Conservation (phyloP, 2,329 filamentous ascomycete species). For the Cercospora brassicicola region DNA sequence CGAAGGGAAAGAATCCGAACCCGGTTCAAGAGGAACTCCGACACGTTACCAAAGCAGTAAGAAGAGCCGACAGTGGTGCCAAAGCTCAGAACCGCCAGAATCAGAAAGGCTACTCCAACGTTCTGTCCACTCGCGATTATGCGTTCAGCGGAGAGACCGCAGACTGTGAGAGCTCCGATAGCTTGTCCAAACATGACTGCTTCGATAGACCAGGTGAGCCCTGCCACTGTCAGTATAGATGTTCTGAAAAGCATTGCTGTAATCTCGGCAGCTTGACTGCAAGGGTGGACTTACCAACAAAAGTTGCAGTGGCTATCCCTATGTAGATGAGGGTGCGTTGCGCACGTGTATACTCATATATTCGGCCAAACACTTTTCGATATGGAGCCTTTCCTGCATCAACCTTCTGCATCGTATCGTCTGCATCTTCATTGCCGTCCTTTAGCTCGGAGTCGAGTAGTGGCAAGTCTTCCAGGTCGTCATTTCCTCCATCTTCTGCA, state of each 20-base stretch:
- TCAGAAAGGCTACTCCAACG: constrained; percentile 60
- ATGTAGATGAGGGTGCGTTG: background rate
- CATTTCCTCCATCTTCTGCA: background rate
- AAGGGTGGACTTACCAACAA: background rate
- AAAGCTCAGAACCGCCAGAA: constrained; percentile 60
- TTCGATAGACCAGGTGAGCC: constrained; percentile 36
- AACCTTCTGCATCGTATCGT: background rate
- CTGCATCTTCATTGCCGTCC: background rate
- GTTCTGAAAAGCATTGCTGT: background rate
- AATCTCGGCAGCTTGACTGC: background rate
- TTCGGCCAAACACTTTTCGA: background rate
- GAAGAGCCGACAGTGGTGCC: constrained; percentile 62
- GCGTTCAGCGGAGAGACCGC: constrained; percentile 46
- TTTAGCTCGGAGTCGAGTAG: constrained; percentile 2
- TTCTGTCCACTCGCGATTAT: constrained; percentile 59
- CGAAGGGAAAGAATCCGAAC: constrained; percentile 65
- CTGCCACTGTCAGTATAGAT: background rate
- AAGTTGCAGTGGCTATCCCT: constrained; percentile 1
- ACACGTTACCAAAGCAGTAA: constrained; percentile 57
- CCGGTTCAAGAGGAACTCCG: constrained; percentile 64
- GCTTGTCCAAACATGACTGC: constrained; percentile 62
- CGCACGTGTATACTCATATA: background rate
- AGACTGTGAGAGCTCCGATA: constrained; percentile 57
- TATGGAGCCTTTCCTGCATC: background rate
- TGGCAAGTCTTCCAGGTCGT: constrained; percentile 4